These are phyloP conservation scores for Trichophyton simii DNA, from an alignment of 2,329 filamentous ascomycete genomes.

Conservation along the genomic window DNA sequence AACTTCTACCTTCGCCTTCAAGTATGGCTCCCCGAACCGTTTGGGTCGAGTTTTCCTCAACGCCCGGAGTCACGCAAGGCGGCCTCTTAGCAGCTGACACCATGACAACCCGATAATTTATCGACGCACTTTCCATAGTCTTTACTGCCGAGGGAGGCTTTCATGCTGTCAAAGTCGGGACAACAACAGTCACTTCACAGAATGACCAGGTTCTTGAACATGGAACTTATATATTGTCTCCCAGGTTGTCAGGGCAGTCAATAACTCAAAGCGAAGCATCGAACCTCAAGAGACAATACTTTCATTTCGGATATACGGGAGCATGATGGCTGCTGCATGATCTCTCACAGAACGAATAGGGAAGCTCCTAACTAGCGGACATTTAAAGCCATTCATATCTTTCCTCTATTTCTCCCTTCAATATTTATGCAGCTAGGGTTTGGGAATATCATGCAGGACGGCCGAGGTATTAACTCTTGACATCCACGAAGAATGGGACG, in stretches of 20 bases:
- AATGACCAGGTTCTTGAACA: background rate
- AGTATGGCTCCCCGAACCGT: background rate
- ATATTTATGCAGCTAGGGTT: slow-evolving; percentile 13
- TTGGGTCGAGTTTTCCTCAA: slow-evolving; percentile 3
- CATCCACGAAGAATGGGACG: slow-evolving; percentile 17
- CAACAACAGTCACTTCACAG: background rate
- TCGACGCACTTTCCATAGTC: background rate
- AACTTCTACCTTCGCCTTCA: background rate
- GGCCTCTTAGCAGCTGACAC: background rate
- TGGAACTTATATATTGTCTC: background rate
- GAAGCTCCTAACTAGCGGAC: background rate
- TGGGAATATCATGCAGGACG: slow-evolving; percentile 3
- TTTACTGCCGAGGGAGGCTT: background rate
- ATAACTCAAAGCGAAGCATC: background rate
- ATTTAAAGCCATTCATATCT: slow-evolving; percentile 18
- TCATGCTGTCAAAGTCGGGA: too few species aligned
- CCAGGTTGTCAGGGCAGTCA: background rate
- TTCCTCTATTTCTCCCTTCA: slow-evolving; percentile 10
- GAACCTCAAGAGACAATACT: background rate
- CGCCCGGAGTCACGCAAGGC: background rate
- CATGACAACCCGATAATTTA: background rate
- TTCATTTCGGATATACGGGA: background rate
- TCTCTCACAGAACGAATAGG: background rate
- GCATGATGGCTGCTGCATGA: slow-evolving; percentile 6
- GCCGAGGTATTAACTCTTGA: slow-evolving; percentile 15